Base-by-base conservation (phyloP, 148 eudicot species). In the Selenicereus undatus region DNA sequence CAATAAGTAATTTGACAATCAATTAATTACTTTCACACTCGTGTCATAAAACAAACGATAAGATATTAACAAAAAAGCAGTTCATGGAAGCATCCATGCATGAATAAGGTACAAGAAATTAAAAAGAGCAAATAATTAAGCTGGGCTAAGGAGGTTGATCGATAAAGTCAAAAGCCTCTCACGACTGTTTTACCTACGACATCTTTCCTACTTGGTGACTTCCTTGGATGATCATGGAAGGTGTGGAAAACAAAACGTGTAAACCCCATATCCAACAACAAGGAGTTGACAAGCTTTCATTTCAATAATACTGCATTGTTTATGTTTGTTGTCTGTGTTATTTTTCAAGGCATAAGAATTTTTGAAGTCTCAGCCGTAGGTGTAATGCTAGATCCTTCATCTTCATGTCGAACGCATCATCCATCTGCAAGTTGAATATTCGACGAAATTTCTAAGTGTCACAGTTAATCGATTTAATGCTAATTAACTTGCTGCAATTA, bases 321-420 rank as follows among this genome's bases (percentile, higher is more conserved):
- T 39, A 39, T 39, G 43, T 39, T 39, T 7, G 43, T 56, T 56
- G 62, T 56, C 7, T 56, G n/a, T 20, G 13, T 56, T 56, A 62
- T 8, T 21, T 62, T 8, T 62, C 18, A 1, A 22, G 27, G 48
- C 27, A 29, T 58, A 60, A n/a, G 68, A 50, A 74, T 29, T 79
- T 75, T 30, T 73, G 81, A 27, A 83, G 76, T 27, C 72, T 76
- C 50, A 68, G 76, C 79, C 76, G 62, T 71, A 83, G 21, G 1
- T 56, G 72, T 26, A 35, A 54, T 75, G 79, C 85, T 32, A 83
- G n/a, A 26, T 74, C 82, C 51, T 79, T n/a, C 66, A 65, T 50
- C 13, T 68, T 78, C 74, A 82, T 50, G 36, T 29, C 11, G 3
- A 32, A 50, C 13, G 78, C 66, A 73, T 73, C 74, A 17, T 32